Percentiles rank a stretch among this genome's conserved stretches.
Conservation (phyloP, 176 grass and related monocot species). For the Rhipidocladum racemiflorum region DNA sequence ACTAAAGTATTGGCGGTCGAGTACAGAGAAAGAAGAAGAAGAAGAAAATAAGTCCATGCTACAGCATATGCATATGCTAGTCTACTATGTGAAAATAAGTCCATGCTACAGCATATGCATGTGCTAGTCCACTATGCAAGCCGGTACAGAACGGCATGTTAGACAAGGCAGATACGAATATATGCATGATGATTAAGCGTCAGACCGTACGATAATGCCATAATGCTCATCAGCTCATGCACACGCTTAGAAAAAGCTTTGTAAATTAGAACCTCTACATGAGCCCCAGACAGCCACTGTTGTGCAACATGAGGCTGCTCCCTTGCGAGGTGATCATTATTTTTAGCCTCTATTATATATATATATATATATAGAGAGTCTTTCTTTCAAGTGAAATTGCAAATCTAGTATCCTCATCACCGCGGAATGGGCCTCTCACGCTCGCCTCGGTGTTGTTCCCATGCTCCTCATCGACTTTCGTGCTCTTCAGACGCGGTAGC, state of each 20-base stretch:
- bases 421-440: no score
- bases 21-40: background rate
- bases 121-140: slow-evolving; percentile 7
- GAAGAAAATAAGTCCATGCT: background rate
- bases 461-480: no score
- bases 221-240: background rate
- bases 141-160: slow-evolving; percentile 5
- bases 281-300: background rate
- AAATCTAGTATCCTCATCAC: no score
- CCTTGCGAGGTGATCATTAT: no score
- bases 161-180: slow-evolving; percentile 11
- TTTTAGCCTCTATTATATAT: no score
- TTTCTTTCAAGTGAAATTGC: no score
- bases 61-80: slow-evolving; percentile 19
- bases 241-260: slow-evolving; percentile 23
- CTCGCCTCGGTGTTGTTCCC: no score
- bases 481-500: no score
- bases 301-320: slow-evolving; percentile 1
- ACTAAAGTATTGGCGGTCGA: slow-evolving; percentile 10
- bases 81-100: background rate
- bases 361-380: no score
- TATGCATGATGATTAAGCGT: slow-evolving; percentile 8
- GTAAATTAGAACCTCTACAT: slow-evolving; percentile 2
- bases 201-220: background rate
- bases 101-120: slow-evolving; percentile 5